Evolutionary conservation across 306 rosid genomes (phyloP).

Genomic region (Abrus pulchellus): DNA sequence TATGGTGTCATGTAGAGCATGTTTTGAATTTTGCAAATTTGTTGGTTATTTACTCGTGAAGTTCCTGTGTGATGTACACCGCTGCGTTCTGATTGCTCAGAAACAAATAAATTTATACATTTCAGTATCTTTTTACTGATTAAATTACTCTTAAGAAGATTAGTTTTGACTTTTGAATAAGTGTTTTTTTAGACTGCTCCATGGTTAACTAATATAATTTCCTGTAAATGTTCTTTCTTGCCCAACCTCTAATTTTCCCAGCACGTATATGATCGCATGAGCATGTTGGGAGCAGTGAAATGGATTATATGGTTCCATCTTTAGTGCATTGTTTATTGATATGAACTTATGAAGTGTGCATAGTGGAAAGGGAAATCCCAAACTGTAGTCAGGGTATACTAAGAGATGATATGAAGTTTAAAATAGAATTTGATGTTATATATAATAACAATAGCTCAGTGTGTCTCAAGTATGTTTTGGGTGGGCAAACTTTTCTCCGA

Average conservation of each 20-base stretch:
- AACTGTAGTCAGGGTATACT: not conserved
- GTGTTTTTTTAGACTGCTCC: not conserved
- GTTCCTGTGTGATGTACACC: conserved; percentile 4
- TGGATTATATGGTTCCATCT: conserved; percentile 1
- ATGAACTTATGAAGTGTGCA: not conserved
- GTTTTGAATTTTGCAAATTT: not conserved
- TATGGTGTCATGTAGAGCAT: not conserved
- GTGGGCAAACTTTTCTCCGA: not conserved
- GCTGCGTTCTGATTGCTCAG: not conserved
- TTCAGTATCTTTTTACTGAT: not conserved
- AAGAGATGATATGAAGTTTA: conserved; percentile 19
- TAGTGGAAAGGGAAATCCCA: conserved; percentile 10
- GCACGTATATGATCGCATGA: not conserved
- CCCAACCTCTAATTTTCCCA: not conserved
- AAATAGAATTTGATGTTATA: conserved; percentile 10
- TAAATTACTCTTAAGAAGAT: not conserved
- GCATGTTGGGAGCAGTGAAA: conserved; percentile 21
- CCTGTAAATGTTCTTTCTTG: conserved; percentile 12
- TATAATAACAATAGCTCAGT: not conserved
- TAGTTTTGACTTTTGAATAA: not conserved
- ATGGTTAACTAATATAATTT: conserved; percentile 2
- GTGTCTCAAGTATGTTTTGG: not conserved
- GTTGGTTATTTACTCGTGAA: not conserved
- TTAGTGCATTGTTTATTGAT: conserved; percentile 14
- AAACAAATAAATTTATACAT: not conserved